Evolutionary conservation across 108 stramenopile genomes (phyloP).

Genomic region (Fragilaria radians): DNA sequence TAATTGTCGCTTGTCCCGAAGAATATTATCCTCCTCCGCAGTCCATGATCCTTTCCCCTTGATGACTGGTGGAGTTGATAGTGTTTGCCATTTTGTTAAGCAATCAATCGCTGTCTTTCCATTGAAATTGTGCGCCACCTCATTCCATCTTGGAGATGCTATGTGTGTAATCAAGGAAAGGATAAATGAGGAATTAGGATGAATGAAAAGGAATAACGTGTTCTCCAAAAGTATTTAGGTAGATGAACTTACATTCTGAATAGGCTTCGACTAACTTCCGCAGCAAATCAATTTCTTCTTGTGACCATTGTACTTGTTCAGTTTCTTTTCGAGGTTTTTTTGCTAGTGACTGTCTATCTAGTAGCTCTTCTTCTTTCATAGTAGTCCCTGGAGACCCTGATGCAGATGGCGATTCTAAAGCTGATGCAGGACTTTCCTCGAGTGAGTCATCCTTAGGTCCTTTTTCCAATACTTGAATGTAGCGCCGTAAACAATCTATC

Average conservation of each 20-base stretch:
- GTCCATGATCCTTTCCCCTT: conserved; percentile 87
- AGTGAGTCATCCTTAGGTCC: too few species aligned
- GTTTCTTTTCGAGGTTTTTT: conserved; percentile 7
- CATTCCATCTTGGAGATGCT: conserved; percentile 71
- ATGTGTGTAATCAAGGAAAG: neutral
- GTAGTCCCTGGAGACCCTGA: neutral
- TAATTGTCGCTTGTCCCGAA: conserved; percentile 41
- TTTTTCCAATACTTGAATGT: conserved; percentile 17
- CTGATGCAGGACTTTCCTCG: neutral
- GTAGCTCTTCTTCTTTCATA: neutral
- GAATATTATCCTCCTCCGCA: conserved; percentile 61
- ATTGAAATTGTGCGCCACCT: conserved; percentile 55
- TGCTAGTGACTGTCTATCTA: neutral
- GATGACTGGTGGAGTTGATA: conserved; percentile 60
- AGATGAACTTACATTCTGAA: conserved; percentile 42
- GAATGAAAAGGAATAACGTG: conserved; percentile 1
- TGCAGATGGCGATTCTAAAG: conserved; percentile 3
- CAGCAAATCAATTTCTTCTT: conserved; percentile 49
- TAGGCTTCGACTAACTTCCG: conserved; percentile 57
- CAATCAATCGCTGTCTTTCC: conserved; percentile 71
- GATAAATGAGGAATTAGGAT: conserved; percentile 5
- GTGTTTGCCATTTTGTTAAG: conserved; percentile 63
- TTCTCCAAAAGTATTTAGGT: too few species aligned
- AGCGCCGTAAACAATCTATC: conserved; percentile 55
- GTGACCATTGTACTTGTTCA: conserved; percentile 24